Evolutionary conservation across 352 stramenopile species (phyloP), one percentile per base, ranked within the genome.

Genomic region (Pythium myriotylum): DNA sequence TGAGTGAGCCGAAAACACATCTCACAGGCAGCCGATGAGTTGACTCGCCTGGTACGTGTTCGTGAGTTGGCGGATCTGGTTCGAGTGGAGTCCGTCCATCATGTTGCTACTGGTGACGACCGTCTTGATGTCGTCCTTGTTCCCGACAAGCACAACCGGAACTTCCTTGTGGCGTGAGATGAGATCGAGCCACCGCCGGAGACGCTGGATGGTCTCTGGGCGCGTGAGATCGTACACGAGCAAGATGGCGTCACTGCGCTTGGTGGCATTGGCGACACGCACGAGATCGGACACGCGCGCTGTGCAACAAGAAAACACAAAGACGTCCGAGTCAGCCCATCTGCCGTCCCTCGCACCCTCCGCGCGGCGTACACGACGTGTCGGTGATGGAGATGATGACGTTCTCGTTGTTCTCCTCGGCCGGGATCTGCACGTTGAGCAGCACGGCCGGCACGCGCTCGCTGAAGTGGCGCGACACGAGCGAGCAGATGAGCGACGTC

Each of bases 341-440:
- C n/a, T n/a, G n/a, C n/a, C n/a, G n/a, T n/a, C n/a, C n/a, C n/a
- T n/a, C n/a, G n/a, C n/a, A n/a, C n/a, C n/a, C n/a, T n/a, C n/a
- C n/a, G n/a, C n/a, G n/a, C n/a, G n/a, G n/a, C 79, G 42, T 68
- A 92, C 84, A 91, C 2, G 82, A 91, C 0, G 88, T 96, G 68
- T 96, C 89, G 16, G 87, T 95, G 60, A 95, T 94, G 49, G 89
- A 95, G 56, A 96, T 89, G 62, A 94, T 74, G 23, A 96, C 88
- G 51, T 96, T 93, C 62, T 96, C 89, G 52, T 92, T 84, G 55
- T 86, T 95, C 60, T 95, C 88, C 54, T 96, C 88, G 37, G 87
- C 85, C 19, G 87, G 86, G 59, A 96, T 93, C 71, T 93, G 84
- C 59, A 94, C 87, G 59, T 94, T 92, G 43, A 94, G 84, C 62